Evolutionary conservation across 805 yeast species (phyloP), one percentile per base, ranked within the genome.

Genomic region (Candida arabinofermentans): DNA sequence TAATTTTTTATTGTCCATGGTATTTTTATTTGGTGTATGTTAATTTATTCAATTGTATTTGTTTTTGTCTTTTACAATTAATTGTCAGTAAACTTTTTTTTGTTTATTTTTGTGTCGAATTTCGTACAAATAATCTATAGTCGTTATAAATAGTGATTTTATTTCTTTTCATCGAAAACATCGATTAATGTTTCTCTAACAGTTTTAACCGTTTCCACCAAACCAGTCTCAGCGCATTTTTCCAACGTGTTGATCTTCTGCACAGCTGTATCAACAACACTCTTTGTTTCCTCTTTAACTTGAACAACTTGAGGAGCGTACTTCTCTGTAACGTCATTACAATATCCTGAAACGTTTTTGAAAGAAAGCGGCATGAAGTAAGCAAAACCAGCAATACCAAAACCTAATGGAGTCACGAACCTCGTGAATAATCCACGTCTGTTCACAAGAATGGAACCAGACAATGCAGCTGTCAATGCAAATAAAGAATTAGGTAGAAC

Each of bases 391-490:
- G 66, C 65, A 13, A 68, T 57, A 24, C 81, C 84, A 48, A 78
- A 69, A 0, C 67, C 37, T 13, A 74, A 38, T 1, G 86, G 86
- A 4, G 77, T 61, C 4, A 72, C 26, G 46, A 78, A 74, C 48
- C 86, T 68, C 5, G 72, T 27, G 1, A 77, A 76, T 8, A 78
- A 57, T 1, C 72, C 52, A 49, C 75, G 67, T 47, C 66, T 72
- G 43, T 70, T 67, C 13, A 69, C 75, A 26, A 76, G 46, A 42
- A 81, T 74, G 2, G 84, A 77, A 10, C 84, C 83, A 2, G 77
- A 53, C 46, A 81, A 70, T 4, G 81, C 61, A 5, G 73, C 66
- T 0, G 85, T 78, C 30, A 81, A 60, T 5, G 79, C 74, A 51
- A 75, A 74, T 37, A 79, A 70, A 31, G 73, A 56, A 33, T 68